Conservation (phyloP, 306 rosid species). For the Carpinus fangiana region DNA sequence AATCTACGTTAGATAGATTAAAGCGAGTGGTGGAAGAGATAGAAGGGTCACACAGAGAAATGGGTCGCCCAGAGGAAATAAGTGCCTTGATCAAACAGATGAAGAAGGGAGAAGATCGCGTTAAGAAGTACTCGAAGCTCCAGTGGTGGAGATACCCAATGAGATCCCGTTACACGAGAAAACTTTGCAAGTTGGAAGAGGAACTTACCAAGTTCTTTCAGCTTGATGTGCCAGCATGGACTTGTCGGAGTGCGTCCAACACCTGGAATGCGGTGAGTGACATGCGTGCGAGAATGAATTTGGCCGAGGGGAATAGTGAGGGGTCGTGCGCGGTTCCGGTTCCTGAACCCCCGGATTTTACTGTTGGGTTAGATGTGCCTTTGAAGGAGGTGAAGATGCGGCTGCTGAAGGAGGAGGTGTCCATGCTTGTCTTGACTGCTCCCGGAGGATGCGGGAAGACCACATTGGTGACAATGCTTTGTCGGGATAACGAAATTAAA, state of each 20-base stretch:
- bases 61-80: conserved; percentile 3
- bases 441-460: conserved; percentile 58
- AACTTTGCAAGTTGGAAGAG: conserved; percentile 18
- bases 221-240: not conserved
- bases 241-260: conserved; percentile 10
- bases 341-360: conserved; percentile 26
- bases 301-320: not conserved
- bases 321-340: conserved; percentile 33
- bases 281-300: conserved; percentile 8
- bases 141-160: not conserved
- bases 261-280: not conserved
- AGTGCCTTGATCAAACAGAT: not conserved
- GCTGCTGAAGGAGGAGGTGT: conserved; percentile 28
- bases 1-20: not conserved
- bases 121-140: conserved; percentile 4
- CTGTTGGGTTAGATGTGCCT: conserved; percentile 39
- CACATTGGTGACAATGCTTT: conserved; percentile 46
- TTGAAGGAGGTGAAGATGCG: conserved; percentile 37
- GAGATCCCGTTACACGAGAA: not conserved
- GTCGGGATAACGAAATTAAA: conserved; percentile 37
- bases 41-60: not conserved
- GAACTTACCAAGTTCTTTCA: not conserved
- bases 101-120: not conserved
- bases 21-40: conserved; percentile 13
- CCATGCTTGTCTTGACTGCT: conserved; percentile 40